These are phyloP conservation scores for Porpolomopsis calyptriformis DNA, from an alignment of 768 basidiomycete genomes.

Conservation along the genomic window DNA sequence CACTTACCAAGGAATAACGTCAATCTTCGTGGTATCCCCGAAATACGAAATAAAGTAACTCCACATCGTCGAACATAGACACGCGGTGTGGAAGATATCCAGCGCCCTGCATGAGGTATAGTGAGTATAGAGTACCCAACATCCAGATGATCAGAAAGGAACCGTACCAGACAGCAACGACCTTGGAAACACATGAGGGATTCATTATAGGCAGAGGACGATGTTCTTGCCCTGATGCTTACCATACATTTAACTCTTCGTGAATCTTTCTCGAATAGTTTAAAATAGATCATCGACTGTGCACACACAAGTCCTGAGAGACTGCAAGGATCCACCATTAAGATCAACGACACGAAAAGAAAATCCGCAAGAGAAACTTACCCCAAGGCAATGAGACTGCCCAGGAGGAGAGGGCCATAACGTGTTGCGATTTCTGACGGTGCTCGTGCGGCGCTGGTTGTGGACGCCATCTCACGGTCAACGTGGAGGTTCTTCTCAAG, in stretches of 20 bases:
- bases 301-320: not conserved
- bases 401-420: not conserved
- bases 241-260: not conserved
- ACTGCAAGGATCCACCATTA: not conserved
- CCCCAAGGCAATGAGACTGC: not conserved
- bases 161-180: not conserved
- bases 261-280: not conserved
- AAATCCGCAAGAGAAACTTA: not conserved
- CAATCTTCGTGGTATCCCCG: constrained; percentile 6
- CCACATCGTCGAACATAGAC: constrained; percentile 5
- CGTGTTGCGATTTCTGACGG: not conserved
- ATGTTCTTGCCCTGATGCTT: not conserved
- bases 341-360: not conserved
- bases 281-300: not conserved
- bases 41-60: constrained; percentile 6
- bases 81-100: constrained; percentile 5
- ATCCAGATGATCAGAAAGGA: not conserved
- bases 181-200: not conserved
- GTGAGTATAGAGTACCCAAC: not conserved
- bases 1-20: constrained; percentile 7
- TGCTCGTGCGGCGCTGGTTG: not conserved
- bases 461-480: not conserved
- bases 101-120: not conserved
- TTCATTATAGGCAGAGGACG: not conserved
- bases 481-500: not conserved